Evolutionary conservation across 805 yeast genomes (phyloP).

Genomic region (Metschnikowia noctiluminum): DNA sequence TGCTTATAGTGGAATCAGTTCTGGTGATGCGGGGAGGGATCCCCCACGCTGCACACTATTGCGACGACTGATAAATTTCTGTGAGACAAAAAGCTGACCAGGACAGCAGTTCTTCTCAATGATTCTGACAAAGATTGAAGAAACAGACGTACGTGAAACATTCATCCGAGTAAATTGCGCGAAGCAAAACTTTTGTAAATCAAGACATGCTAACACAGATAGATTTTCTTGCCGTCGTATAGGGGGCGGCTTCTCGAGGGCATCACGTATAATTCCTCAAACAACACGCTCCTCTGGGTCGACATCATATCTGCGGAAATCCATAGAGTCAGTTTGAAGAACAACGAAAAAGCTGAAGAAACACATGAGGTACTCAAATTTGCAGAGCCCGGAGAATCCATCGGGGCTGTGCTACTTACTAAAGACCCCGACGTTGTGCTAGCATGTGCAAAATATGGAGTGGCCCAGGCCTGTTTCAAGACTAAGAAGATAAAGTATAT

Average conservation of each 20-base stretch:
- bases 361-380: slow-evolving; percentile 40
- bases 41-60: too few relatives aligned
- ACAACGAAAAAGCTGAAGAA: slow-evolving; percentile 12
- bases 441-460: slow-evolving; percentile 64
- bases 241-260: slow-evolving; percentile 62
- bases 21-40: too few relatives aligned
- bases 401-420: slow-evolving; percentile 76
- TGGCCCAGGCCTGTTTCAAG: slow-evolving; percentile 50
- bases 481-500: slow-evolving; percentile 38
- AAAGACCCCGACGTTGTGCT: slow-evolving; percentile 46
- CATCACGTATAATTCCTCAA: slow-evolving; percentile 55
- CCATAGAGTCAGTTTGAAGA: slow-evolving; percentile 30
- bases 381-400: slow-evolving; percentile 36
- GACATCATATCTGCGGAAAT: slow-evolving; percentile 43
- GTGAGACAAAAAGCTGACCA: not conserved
- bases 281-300: slow-evolving; percentile 50
- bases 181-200: not conserved
- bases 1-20: too few relatives aligned
- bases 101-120: not conserved
- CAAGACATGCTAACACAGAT: not conserved
- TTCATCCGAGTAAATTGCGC: not conserved
- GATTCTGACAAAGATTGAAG: not conserved
- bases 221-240: slow-evolving; percentile 24
- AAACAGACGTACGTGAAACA: slow-evolving; percentile 10
- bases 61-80: too few relatives aligned